Percentiles rank a stretch among this genome's conserved stretches.
Evolutionary conservation across 1,139 yeast genomes (phyloP).

Genomic region (Pneumocystis oryctolagi): DNA sequence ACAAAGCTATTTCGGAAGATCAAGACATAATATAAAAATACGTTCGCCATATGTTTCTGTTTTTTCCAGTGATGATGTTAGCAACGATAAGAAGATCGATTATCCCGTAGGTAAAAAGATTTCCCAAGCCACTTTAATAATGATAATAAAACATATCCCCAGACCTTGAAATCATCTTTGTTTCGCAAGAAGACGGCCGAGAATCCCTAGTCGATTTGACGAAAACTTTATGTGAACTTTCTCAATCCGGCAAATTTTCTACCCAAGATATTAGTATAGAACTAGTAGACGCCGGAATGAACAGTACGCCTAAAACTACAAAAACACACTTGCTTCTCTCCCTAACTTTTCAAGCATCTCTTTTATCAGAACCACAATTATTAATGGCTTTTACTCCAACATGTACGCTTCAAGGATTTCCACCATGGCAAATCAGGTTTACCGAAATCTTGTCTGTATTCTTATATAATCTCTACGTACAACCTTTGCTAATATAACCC

Average conservation of each 20-base stretch:
- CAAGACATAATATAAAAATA: slow-evolving; percentile 14
- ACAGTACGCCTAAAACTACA: slow-evolving; percentile 19
- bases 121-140: background rate
- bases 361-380: slow-evolving; percentile 83
- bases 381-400: slow-evolving; percentile 71
- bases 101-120: background rate
- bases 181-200: slow-evolving; percentile 73
- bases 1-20: slow-evolving; percentile 59
- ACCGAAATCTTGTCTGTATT: slow-evolving; percentile 51
- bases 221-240: slow-evolving; percentile 67
- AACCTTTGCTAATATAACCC: background rate
- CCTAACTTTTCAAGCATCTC: slow-evolving; percentile 34
- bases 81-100: background rate
- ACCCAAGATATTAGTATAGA: slow-evolving; percentile 56
- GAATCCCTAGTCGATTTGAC: slow-evolving; percentile 80
- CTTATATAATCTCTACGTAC: slow-evolving; percentile 1
- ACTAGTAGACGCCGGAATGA: slow-evolving; percentile 52
- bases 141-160: slow-evolving; percentile 17
- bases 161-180: slow-evolving; percentile 49
- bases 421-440: slow-evolving; percentile 94
- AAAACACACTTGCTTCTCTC: background rate
- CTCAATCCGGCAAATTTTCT: slow-evolving; percentile 45
- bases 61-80: background rate
- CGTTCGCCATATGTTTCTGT: background rate
- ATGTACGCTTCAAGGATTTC: slow-evolving; percentile 80